phyloP scores from a whole-genome alignment of 1,284 basidiomycete genomes.

The Fomitiporia mediterranea region DNA sequence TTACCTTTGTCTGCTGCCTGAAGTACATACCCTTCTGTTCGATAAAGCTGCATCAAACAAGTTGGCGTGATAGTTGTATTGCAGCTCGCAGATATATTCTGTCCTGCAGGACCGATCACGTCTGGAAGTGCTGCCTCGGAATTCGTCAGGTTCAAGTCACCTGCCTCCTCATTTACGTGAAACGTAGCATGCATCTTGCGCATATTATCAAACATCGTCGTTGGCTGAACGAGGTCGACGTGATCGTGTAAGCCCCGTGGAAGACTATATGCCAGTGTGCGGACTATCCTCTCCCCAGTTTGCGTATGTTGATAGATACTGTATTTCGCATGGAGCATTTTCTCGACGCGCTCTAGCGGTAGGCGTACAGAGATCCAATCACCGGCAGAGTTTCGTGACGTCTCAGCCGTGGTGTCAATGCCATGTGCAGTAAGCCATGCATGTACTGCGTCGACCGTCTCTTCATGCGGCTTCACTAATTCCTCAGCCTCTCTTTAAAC shows the following conservation, averaged over 20 bases:
- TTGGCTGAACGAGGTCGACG: constrained; percentile 25
- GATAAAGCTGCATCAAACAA: constrained; percentile 22
- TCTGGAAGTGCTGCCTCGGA: constrained; percentile 23
- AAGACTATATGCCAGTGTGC: constrained; percentile 23
- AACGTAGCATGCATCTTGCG: constrained; percentile 20
- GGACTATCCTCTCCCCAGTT: constrained; percentile 19
- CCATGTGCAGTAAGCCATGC: constrained; percentile 28
- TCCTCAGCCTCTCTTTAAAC: constrained; percentile 21
- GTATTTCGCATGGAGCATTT: constrained; percentile 25
- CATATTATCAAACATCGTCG: constrained; percentile 24
- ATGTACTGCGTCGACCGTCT: constrained; percentile 23
- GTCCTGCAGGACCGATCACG: constrained; percentile 22
- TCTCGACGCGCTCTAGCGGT: constrained; percentile 27
- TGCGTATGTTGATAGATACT: constrained; percentile 22
- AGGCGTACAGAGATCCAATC: constrained; percentile 30
- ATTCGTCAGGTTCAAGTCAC: background rate
- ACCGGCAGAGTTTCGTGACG: constrained; percentile 24
- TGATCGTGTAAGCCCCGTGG: constrained; percentile 22
- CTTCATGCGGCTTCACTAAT: constrained; percentile 18
- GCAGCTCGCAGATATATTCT: constrained; percentile 22
- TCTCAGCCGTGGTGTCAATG: constrained; percentile 18
- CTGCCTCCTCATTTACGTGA: constrained; percentile 12
- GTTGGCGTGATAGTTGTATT: constrained; percentile 24
- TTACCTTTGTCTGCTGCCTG: constrained; percentile 21
- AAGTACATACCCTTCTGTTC: constrained; percentile 20